Conservation (phyloP, 1,284 basidiomycete species). For the Trametes versicolor region DNA sequence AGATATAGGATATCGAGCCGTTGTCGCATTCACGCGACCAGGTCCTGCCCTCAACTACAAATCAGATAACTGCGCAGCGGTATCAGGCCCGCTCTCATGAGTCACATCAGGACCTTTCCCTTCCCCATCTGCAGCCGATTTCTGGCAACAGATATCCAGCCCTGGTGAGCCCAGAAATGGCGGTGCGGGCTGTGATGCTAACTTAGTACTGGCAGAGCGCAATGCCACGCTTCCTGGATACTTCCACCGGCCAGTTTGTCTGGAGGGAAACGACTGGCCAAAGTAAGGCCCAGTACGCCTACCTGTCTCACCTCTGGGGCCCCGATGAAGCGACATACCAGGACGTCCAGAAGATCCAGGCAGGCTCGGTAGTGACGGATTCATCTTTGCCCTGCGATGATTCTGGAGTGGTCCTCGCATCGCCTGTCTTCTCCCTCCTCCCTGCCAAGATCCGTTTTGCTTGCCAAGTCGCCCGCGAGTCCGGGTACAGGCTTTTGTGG, state of each 20-base stretch:
- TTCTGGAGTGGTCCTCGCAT: background rate
- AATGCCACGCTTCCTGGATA: conserved; percentile 10
- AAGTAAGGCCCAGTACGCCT: conserved; percentile 15
- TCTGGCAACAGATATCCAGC: background rate
- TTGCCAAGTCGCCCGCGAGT: conserved; percentile 12
- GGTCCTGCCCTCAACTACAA: too few species aligned
- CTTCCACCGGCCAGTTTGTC: conserved; percentile 18
- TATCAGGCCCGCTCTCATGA: too few species aligned
- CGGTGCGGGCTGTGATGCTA: background rate
- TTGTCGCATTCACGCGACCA: too few species aligned
- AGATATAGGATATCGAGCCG: too few species aligned
- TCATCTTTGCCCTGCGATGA: background rate
- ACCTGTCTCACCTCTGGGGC: conserved; percentile 26
- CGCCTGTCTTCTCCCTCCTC: background rate
- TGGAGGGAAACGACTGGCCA: conserved; percentile 2
- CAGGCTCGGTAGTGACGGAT: background rate
- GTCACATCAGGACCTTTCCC: too few species aligned
- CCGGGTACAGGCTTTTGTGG: conserved; percentile 22
- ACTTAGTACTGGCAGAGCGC: background rate
- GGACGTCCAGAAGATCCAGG: conserved; percentile 14
- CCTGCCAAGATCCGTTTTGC: conserved; percentile 13
- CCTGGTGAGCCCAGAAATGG: background rate
- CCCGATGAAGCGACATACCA: conserved; percentile 17
- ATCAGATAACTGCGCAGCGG: too few species aligned
- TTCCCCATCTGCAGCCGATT: background rate